Conservation (phyloP, 306 rosid genomes). For the Astragalus glycyphyllos region DNA sequence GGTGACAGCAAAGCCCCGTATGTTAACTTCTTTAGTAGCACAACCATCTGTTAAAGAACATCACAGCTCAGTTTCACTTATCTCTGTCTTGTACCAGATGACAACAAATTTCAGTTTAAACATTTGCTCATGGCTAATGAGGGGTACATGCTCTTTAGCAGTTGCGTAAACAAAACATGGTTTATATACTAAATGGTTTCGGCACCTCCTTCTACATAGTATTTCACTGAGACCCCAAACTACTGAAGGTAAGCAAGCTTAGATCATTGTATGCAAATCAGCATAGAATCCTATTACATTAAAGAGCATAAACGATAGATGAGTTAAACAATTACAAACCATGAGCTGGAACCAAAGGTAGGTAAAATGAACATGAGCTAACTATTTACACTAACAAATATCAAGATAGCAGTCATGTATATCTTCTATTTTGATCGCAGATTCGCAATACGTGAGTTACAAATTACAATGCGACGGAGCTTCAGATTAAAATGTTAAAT, state of each 20-base stretch:
- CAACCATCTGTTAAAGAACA: constrained; percentile 80
- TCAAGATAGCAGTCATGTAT: background rate
- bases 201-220: constrained; percentile 9
- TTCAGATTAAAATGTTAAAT: constrained; percentile 25
- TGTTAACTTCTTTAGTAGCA: constrained; percentile 87
- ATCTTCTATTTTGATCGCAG: constrained; percentile 24
- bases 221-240: constrained; percentile 17
- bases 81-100: background rate
- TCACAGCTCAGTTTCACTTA: constrained; percentile 26
- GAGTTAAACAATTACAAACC: constrained; percentile 20
- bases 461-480: background rate
- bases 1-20: constrained; percentile 88
- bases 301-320: constrained; percentile 12
- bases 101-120: constrained; percentile 40
- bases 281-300: background rate
- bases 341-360: constrained; percentile 28
- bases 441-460: background rate
- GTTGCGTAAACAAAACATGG: constrained; percentile 5
- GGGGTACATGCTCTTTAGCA: background rate
- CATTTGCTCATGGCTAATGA: background rate
- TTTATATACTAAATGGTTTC: background rate
- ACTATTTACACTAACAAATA: constrained; percentile 12
- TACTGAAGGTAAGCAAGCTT: constrained; percentile 4
- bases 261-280: constrained; percentile 25
- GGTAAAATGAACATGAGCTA: constrained; percentile 24